phyloP scores from a whole-genome alignment of 2,329 filamentous ascomycete species.

The Aspergillus hortae region DNA sequence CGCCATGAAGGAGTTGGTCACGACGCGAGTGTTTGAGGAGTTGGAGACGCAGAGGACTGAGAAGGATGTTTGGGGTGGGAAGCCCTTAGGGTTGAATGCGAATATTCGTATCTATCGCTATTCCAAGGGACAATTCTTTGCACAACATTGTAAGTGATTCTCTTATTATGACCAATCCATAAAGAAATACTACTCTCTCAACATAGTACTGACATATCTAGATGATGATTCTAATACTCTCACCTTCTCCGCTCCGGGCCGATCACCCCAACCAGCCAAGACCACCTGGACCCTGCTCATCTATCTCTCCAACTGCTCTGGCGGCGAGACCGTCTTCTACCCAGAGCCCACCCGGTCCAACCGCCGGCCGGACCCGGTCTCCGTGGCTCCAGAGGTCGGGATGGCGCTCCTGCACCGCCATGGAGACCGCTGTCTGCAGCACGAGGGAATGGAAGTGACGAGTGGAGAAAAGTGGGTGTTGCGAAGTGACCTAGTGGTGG shows the following conservation, averaged over 20 bases:
- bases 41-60: conserved; percentile 24
- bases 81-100: conserved; percentile 77
- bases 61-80: conserved; percentile 66
- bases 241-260: conserved; percentile 48
- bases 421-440: conserved; percentile 82
- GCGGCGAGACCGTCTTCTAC: conserved; percentile 91
- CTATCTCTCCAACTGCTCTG: conserved; percentile 79
- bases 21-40: conserved; percentile 31
- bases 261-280: conserved; percentile 50
- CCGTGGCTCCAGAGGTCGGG: conserved; percentile 74
- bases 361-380: conserved; percentile 59
- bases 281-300: conserved; percentile 92
- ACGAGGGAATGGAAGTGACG: conserved; percentile 77
- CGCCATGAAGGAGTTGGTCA: conserved; percentile 61
- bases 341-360: conserved; percentile 54
- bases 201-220: conserved; percentile 30
- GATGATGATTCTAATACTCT: conserved; percentile 85
- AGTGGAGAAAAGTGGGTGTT: conserved; percentile 89
- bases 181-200: neutral
- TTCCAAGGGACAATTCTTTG: conserved; percentile 81
- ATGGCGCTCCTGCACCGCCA: conserved; percentile 85
- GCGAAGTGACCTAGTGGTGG: conserved; percentile 67
- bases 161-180: neutral
- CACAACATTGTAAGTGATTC: conserved; percentile 74
- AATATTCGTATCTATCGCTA: conserved; percentile 92